Conservation (phyloP, 345 rosid species). For the Citrus trifoliata region DNA sequence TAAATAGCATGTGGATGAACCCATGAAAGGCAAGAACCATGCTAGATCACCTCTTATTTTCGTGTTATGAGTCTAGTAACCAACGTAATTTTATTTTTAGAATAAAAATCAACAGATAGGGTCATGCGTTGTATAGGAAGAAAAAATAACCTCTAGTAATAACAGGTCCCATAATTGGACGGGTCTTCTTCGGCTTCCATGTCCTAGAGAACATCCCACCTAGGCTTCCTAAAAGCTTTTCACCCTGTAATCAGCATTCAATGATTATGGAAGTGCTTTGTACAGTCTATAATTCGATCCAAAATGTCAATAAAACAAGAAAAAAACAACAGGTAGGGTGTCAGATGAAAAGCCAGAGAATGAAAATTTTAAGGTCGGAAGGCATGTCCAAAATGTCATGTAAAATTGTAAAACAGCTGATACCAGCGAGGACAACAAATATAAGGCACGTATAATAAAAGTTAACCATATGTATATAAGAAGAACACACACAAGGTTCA, state of each 20-base stretch:
- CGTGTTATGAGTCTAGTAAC: not conserved
- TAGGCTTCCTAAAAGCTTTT: conserved; percentile 92
- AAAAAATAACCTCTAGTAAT: conserved; percentile 55
- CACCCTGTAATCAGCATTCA: conserved; percentile 63
- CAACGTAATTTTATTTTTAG: not conserved
- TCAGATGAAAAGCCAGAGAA: not conserved
- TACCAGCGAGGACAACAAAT: not conserved
- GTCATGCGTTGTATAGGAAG: not conserved
- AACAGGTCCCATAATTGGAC: conserved; percentile 60
- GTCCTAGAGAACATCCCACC: conserved; percentile 88
- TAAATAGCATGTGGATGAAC: not conserved
- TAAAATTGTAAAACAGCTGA: not conserved
- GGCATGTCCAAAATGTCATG: not conserved
- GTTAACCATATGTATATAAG: not conserved
- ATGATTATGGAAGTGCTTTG: conserved; percentile 2
- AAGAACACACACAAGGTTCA: not conserved
- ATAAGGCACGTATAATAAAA: not conserved
- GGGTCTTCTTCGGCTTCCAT: conserved; percentile 94
- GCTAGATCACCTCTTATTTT: not conserved
- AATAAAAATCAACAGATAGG: not conserved
- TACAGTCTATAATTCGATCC: conserved; percentile 2
- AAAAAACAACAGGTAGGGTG: not conserved
- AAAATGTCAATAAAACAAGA: not conserved
- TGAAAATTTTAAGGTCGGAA: not conserved
- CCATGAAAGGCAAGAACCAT: not conserved